phyloP scores from a whole-genome alignment of 2,329 filamentous ascomycete genomes.

The Hypoxylon sp. region DNA sequence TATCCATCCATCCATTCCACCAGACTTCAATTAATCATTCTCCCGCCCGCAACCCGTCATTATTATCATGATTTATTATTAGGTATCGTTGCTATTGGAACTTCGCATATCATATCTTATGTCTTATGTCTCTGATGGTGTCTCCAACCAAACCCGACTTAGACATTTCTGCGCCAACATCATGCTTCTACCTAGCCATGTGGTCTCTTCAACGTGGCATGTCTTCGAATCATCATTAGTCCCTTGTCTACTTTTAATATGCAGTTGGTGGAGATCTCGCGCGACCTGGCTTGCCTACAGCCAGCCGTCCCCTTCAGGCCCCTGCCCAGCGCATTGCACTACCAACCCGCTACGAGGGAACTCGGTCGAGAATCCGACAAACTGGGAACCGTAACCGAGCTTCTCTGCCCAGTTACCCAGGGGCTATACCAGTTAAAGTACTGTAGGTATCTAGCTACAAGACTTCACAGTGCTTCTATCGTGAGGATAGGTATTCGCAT shows the following conservation, averaged over 20 bases:
- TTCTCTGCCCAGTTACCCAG: not conserved
- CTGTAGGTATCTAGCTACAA: not conserved
- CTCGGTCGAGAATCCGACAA: slow-evolving; percentile 27
- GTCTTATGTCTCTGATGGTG: slow-evolving; percentile 10
- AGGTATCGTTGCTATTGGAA: slow-evolving; percentile 8
- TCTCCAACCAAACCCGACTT: slow-evolving; percentile 33
- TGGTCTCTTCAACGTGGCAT: slow-evolving; percentile 27
- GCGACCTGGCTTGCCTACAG: slow-evolving; percentile 19
- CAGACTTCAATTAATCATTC: slow-evolving; percentile 34
- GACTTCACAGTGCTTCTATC: slow-evolving; percentile 9
- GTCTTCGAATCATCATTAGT: slow-evolving; percentile 24
- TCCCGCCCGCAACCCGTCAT: slow-evolving; percentile 28
- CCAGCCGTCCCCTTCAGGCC: slow-evolving; percentile 18
- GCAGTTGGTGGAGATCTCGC: slow-evolving; percentile 25
- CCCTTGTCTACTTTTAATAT: slow-evolving; percentile 18
- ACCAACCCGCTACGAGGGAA: slow-evolving; percentile 13
- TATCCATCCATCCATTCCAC: no score
- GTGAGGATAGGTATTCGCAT: slow-evolving; percentile 6
- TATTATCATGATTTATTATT: no score
- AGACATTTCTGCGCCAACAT: slow-evolving; percentile 29
- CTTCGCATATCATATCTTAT: slow-evolving; percentile 10
- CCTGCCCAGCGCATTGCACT: slow-evolving; percentile 21
- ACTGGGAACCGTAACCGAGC: slow-evolving; percentile 29
- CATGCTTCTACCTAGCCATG: slow-evolving; percentile 29
- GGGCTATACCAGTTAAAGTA: not conserved